Conservation (phyloP, 2,329 filamentous ascomycete species). For the Neofusicoccum sp. region DNA sequence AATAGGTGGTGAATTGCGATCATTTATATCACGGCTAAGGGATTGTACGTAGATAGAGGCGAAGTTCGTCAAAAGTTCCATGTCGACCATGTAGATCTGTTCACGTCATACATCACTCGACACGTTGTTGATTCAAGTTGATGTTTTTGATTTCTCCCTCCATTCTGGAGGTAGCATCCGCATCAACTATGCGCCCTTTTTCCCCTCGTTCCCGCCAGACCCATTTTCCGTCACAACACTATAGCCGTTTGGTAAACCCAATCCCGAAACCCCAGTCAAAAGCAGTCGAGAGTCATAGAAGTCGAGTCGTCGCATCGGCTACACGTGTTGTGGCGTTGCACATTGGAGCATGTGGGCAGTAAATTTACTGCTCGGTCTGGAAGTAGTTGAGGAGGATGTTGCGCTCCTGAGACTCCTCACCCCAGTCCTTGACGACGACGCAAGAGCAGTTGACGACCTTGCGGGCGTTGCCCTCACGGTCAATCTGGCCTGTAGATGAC, state of each 20-base stretch:
- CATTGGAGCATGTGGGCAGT: not conserved
- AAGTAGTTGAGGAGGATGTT: slow-evolving; percentile 99
- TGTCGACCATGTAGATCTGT: too few relatives aligned
- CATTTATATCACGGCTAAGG: too few relatives aligned
- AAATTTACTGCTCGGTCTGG: slow-evolving; percentile 69
- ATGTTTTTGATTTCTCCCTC: slow-evolving; percentile 11
- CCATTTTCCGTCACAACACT: not conserved
- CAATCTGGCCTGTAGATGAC: slow-evolving; percentile 73
- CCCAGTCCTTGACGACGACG: slow-evolving; percentile 99
- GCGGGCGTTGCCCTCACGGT: slow-evolving; percentile 98
- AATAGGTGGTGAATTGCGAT: too few relatives aligned
- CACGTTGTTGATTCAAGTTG: not conserved
- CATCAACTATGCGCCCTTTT: not conserved
- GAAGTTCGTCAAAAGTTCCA: too few relatives aligned
- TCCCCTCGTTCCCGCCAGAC: slow-evolving; percentile 4
- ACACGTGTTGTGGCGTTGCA: slow-evolving; percentile 1
- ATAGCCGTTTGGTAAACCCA: not conserved
- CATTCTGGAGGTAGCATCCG: not conserved
- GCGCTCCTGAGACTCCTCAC: slow-evolving; percentile 99
- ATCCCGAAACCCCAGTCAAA: not conserved
- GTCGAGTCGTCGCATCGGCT: not conserved
- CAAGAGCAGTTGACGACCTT: slow-evolving; percentile 99
- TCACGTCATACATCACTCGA: too few relatives aligned
- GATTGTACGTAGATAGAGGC: too few relatives aligned
- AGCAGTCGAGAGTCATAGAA: not conserved